Evolutionary conservation across 305 asterid species (phyloP).

Genomic region (Withania somnifera): DNA sequence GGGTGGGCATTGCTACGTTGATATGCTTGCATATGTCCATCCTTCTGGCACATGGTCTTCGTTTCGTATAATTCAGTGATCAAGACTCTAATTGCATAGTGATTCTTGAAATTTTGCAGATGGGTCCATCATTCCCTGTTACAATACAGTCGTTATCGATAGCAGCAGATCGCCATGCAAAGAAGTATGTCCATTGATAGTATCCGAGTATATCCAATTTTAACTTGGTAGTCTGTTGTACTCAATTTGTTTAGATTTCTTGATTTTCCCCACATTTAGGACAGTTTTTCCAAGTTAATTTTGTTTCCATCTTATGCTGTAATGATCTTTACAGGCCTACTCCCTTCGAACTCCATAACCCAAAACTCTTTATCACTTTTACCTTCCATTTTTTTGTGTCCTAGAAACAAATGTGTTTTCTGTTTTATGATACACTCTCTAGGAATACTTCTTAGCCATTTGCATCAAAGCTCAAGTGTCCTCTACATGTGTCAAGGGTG

Average conservation of each 20-base stretch:
- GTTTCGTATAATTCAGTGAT: neutral
- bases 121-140: conserved; percentile 68
- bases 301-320: neutral
- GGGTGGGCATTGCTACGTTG: neutral
- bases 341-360: neutral
- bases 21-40: neutral
- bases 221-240: conserved; percentile 7
- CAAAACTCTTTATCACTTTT: neutral
- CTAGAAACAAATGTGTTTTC: neutral
- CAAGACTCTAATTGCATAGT: conserved; percentile 1
- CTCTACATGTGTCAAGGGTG: too few species aligned
- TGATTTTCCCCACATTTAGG: neutral
- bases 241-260: neutral
- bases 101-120: conserved; percentile 36
- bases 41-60: neutral
- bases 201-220: conserved; percentile 4
- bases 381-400: neutral
- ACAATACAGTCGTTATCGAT: conserved; percentile 71
- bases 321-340: neutral
- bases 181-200: conserved; percentile 39
- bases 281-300: neutral
- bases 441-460: too few species aligned
- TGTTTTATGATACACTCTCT: neutral
- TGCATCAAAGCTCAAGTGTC: too few species aligned
- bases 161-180: conserved; percentile 72